Evolutionary conservation across 2,329 filamentous ascomycete genomes (phyloP).

Genomic region (Cercospora sp.): DNA sequence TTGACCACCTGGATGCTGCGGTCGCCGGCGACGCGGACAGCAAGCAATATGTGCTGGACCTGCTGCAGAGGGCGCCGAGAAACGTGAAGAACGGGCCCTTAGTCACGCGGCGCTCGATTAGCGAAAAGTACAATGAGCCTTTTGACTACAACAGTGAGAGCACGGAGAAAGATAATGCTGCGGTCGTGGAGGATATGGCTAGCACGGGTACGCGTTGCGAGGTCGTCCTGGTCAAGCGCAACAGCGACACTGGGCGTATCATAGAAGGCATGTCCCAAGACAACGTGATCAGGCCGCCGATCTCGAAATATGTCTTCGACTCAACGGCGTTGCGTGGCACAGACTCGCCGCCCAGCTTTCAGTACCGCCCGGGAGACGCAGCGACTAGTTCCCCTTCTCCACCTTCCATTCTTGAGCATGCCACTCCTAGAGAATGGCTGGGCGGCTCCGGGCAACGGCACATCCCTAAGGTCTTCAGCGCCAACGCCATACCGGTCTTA

Average conservation of each 20-base stretch:
- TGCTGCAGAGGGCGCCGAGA: constrained; percentile 32
- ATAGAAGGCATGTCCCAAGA: background rate
- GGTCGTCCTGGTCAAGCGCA: background rate
- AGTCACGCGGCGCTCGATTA: constrained; percentile 3
- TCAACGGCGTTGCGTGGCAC: background rate
- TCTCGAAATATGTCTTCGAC: background rate
- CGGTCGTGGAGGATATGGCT: background rate
- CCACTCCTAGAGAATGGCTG: constrained; percentile 41
- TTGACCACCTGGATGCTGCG: constrained; percentile 49
- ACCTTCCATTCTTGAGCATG: constrained; percentile 13
- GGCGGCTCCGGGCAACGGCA: constrained; percentile 50
- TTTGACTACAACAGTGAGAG: background rate
- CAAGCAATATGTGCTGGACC: constrained; percentile 30
- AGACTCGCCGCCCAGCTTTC: background rate
- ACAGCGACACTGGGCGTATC: background rate
- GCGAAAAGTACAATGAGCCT: constrained; percentile 8
- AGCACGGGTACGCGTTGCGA: background rate
- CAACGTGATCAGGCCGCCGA: background rate
- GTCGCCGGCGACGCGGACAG: constrained; percentile 37
- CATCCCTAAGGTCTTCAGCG: constrained; percentile 60
- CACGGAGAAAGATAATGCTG: background rate
- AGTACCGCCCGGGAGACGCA: background rate
- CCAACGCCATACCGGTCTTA: constrained; percentile 63
- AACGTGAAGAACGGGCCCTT: constrained; percentile 15
- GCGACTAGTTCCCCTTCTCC: background rate